Conservation (phyloP, 169 alveolate species). For the Babesia bigemina region DNA sequence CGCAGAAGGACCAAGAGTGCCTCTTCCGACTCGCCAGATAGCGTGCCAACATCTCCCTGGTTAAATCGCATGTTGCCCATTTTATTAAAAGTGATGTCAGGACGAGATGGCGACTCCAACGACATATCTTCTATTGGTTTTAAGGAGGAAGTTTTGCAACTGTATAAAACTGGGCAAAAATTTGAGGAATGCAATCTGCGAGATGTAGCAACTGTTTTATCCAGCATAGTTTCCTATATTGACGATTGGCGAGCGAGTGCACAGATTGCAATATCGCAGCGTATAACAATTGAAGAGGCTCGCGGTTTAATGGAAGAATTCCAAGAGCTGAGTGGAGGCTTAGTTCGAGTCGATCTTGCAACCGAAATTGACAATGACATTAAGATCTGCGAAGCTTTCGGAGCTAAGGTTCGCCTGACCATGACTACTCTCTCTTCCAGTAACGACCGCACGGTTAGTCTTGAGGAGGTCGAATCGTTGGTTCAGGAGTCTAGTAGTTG, state of each 20-base stretch:
- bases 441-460: slow-evolving; percentile 41
- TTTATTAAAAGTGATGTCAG: not conserved
- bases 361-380: slow-evolving; percentile 49
- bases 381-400: slow-evolving; percentile 34
- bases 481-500: slow-evolving; percentile 24
- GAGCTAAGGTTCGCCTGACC: slow-evolving; percentile 21
- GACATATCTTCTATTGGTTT: not conserved
- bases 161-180: slow-evolving; percentile 11
- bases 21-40: not conserved
- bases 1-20: slow-evolving; percentile 4
- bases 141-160: slow-evolving; percentile 3
- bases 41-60: slow-evolving; percentile 33
- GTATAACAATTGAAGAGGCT: slow-evolving; percentile 55
- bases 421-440: slow-evolving; percentile 25
- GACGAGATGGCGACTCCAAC: not conserved
- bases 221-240: slow-evolving; percentile 6
- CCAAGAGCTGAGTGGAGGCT: slow-evolving; percentile 30
- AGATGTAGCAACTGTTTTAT: slow-evolving; percentile 16
- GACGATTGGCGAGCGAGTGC: slow-evolving; percentile 55
- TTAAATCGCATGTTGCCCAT: slow-evolving; percentile 22
- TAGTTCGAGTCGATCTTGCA: slow-evolving; percentile 30
- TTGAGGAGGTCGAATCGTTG: slow-evolving; percentile 41
- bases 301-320: slow-evolving; percentile 42
- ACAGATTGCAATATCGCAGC: slow-evolving; percentile 3
- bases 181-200: slow-evolving; percentile 24